Conservation (phyloP, 345 rosid species). For the Streptanthus diversifolius region DNA sequence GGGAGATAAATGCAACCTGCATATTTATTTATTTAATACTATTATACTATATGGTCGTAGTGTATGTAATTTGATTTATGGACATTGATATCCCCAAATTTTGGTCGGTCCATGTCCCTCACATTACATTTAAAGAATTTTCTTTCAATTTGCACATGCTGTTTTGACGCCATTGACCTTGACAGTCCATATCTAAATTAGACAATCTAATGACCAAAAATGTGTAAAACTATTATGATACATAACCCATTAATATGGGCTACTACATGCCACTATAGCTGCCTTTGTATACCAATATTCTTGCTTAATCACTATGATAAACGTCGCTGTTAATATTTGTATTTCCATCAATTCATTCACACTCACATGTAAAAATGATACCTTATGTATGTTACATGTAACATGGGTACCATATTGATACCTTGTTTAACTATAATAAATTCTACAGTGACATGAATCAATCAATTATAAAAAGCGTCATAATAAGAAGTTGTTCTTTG, state of each 20-base stretch:
- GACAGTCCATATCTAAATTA: background rate
- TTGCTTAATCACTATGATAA: background rate
- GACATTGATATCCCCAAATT: conserved; percentile 23
- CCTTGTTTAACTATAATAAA: background rate
- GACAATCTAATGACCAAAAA: background rate
- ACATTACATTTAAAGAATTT: conserved; percentile 6
- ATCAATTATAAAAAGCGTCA: background rate
- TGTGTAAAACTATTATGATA: background rate
- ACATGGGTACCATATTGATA: background rate
- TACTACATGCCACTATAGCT: background rate
- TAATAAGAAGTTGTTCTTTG: background rate
- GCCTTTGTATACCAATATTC: too few relatives aligned
- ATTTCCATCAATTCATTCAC: background rate
- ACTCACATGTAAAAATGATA: background rate
- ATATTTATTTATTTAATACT: conserved; percentile 3
- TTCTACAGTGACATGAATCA: background rate
- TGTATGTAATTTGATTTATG: conserved; percentile 9
- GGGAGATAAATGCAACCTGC: conserved; percentile 36
- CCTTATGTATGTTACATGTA: background rate
- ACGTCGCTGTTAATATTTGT: background rate
- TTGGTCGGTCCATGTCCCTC: conserved; percentile 32
- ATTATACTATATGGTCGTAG: background rate
- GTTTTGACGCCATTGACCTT: conserved; percentile 9
- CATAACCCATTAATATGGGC: background rate
- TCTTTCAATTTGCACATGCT: conserved; percentile 18